These are phyloP conservation scores for Arabis hirsuta DNA, from an alignment of 345 rosid genomes.

Conservation along the genomic window DNA sequence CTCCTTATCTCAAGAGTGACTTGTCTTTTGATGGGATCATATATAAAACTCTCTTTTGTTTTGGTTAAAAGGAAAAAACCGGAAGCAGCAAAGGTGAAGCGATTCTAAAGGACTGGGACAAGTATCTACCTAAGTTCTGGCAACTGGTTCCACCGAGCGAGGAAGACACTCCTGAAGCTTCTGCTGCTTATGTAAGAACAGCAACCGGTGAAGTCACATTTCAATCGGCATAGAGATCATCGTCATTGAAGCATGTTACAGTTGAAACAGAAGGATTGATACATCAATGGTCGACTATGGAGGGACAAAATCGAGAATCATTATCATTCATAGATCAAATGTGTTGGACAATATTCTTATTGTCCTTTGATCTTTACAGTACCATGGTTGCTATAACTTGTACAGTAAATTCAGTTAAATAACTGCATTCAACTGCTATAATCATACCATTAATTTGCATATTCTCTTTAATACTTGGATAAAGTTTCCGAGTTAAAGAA, in stretches of 20 bases:
- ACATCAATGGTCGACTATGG: slow-evolving; percentile 36
- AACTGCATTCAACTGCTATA: slow-evolving; percentile 38
- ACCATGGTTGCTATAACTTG: slow-evolving; percentile 39
- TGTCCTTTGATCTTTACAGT: slow-evolving; percentile 37
- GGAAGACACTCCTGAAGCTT: slow-evolving; percentile 99
- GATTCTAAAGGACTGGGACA: slow-evolving; percentile 85
- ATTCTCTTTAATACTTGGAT: slow-evolving; percentile 10
- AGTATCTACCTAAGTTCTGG: slow-evolving; percentile 82
- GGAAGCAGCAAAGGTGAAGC: slow-evolving; percentile 81
- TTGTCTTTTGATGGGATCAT: slow-evolving; percentile 15
- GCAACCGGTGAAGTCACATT: slow-evolving; percentile 69
- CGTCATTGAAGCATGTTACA: slow-evolving; percentile 21
- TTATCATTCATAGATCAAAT: slow-evolving; percentile 31
- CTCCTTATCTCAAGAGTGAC: background rate
- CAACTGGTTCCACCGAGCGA: slow-evolving; percentile 99
- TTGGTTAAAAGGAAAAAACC: slow-evolving; percentile 75
- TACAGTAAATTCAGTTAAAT: slow-evolving; percentile 41
- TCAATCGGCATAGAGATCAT: slow-evolving; percentile 65
- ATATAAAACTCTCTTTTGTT: background rate
- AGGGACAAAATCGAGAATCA: background rate
- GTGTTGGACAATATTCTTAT: slow-evolving; percentile 34
- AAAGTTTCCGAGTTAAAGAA: slow-evolving; percentile 28
- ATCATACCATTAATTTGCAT: slow-evolving; percentile 23
- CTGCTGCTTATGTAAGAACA: slow-evolving; percentile 69
- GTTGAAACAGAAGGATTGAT: slow-evolving; percentile 33